These are phyloP conservation scores for Mycothermus thermophilus DNA, from an alignment of 495 filamentous ascomycete genomes.

Conservation along the genomic window DNA sequence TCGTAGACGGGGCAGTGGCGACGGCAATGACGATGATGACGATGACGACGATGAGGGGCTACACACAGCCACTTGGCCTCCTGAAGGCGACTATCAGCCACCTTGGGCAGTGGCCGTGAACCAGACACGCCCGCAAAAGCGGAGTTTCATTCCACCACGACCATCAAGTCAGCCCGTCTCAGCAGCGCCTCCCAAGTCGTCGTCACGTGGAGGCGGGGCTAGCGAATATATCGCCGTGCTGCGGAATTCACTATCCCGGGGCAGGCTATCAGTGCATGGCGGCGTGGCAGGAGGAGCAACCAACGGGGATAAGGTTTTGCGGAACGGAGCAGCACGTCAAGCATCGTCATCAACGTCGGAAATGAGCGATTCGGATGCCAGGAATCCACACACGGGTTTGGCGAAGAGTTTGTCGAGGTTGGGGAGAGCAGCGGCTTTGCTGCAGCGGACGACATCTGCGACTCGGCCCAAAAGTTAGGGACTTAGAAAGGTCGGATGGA, in stretches of 20 bases:
- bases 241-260: background rate
- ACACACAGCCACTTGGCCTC: conserved; percentile 2
- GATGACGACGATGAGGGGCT: conserved; percentile 2
- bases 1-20: conserved; percentile 2
- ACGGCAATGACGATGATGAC: background rate
- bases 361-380: conserved; percentile 8
- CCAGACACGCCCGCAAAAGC: background rate
- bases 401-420: conserved; percentile 10
- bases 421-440: conserved; percentile 12
- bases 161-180: conserved; percentile 2
- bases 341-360: background rate
- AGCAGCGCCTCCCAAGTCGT: background rate
- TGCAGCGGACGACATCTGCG: conserved; percentile 12
- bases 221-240: background rate
- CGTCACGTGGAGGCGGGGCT: conserved; percentile 1
- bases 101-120: background rate
- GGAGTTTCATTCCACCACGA: background rate
- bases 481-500: background rate
- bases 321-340: no score
- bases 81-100: conserved; percentile 5
- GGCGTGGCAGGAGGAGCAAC: no score
- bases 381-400: background rate
- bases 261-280: background rate
- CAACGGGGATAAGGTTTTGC: no score
- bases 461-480: conserved; percentile 9